Conservation (phyloP, 2,329 filamentous ascomycete species). For the Colletotrichum cereale region DNA sequence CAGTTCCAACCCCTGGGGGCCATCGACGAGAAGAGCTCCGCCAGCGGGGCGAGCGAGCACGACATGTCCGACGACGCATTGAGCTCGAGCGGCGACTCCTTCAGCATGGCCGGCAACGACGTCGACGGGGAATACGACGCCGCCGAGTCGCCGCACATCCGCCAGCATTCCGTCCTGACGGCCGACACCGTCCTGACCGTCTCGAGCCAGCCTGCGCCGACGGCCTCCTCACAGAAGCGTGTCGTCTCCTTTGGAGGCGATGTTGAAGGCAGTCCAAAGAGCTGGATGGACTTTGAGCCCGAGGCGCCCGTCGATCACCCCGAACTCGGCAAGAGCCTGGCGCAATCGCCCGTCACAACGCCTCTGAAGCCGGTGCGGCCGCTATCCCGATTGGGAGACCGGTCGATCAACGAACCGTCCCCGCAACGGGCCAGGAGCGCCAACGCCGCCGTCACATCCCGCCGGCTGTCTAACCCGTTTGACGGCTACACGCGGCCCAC, state of each 20-base stretch:
- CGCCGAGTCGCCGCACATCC: constrained; percentile 31
- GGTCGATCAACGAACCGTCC: constrained; percentile 36
- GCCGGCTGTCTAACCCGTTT: constrained; percentile 35
- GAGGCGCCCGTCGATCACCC: constrained; percentile 34
- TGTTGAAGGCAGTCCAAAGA: constrained; percentile 25
- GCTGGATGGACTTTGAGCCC: constrained; percentile 43
- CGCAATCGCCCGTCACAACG: constrained; percentile 31
- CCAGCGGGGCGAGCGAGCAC: constrained; percentile 38
- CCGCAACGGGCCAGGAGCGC: constrained; percentile 36
- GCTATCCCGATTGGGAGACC: constrained; percentile 32
- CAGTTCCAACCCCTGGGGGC: constrained; percentile 37
- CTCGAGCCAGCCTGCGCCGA: constrained; percentile 45
- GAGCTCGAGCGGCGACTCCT: constrained; percentile 52
- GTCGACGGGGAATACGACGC: constrained; percentile 40
- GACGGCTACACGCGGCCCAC: constrained; percentile 34
- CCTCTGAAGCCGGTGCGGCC: constrained; percentile 38
- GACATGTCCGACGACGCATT: constrained; percentile 44
- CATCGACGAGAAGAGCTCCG: constrained; percentile 39
- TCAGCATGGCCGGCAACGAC: constrained; percentile 50
- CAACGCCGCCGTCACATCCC: constrained; percentile 31
- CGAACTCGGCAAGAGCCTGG: constrained; percentile 37
- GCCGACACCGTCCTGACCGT: constrained; percentile 56
- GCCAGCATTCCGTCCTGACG: constrained; percentile 54
- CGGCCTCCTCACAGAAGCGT: constrained; percentile 44
- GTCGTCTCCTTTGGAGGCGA: constrained; percentile 29